These are phyloP conservation scores for Termitomyces sp. DNA, from an alignment of 768 basidiomycete species.

Conservation along the genomic window DNA sequence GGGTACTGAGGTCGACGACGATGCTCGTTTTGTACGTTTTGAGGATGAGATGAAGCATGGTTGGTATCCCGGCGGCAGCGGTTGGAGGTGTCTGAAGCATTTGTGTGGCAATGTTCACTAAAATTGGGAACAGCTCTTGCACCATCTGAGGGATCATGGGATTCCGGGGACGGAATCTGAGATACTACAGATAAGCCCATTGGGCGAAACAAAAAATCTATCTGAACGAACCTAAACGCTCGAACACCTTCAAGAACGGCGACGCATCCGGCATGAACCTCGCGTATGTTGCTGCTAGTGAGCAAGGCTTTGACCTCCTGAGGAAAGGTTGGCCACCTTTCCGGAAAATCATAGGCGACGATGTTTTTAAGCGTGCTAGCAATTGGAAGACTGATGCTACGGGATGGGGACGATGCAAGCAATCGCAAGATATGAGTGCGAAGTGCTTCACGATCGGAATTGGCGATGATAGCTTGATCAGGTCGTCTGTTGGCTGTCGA, in stretches of 20 bases:
- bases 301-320: constrained; percentile 63
- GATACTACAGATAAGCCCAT: not conserved
- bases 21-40: constrained; percentile 85
- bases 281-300: constrained; percentile 54
- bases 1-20: constrained; percentile 62
- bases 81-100: constrained; percentile 62
- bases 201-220: not conserved
- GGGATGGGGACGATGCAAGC: constrained; percentile 61
- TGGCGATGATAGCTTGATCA: constrained; percentile 58
- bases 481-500: constrained; percentile 34
- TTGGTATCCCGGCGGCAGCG: constrained; percentile 68
- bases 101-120: constrained; percentile 68
- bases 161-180: constrained; percentile 64
- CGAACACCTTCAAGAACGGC: constrained; percentile 74
- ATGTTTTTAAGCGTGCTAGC: constrained; percentile 69
- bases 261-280: constrained; percentile 80
- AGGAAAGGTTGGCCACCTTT: constrained; percentile 67
- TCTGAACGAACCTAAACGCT: constrained; percentile 57
- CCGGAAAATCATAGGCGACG: constrained; percentile 74
- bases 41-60: constrained; percentile 80
- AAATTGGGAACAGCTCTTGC: constrained; percentile 62
- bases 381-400: constrained; percentile 71
- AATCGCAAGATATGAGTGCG: constrained; percentile 63
- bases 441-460: constrained; percentile 70
- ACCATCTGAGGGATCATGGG: constrained; percentile 58